phyloP scores from a whole-genome alignment of 1,284 basidiomycete species.

The Cutaneotrichosporon mucoides region DNA sequence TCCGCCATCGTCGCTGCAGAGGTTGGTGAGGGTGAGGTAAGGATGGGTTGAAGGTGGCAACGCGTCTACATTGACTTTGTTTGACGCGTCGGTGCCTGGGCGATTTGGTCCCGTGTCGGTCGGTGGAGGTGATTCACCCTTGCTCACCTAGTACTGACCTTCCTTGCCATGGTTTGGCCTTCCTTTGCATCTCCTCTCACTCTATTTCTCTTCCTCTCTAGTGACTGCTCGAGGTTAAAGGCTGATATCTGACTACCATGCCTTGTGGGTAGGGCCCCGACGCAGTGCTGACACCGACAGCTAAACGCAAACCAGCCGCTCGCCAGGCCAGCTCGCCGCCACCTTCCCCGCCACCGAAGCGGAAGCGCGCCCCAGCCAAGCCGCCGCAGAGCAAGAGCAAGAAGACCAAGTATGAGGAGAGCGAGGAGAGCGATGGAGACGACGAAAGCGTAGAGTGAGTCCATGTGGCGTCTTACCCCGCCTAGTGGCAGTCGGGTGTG shows the following conservation, averaged over 20 bases:
- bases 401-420: not conserved
- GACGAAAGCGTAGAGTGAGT: not conserved
- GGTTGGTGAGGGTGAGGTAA: no score
- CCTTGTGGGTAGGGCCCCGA: conserved; percentile 4
- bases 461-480: no score
- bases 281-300: no score
- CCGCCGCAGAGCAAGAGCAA: not conserved
- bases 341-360: not conserved
- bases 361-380: not conserved
- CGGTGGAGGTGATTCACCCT: not conserved
- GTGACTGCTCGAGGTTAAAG: no score
- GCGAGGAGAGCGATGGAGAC: not conserved
- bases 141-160: not conserved
- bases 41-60: not conserved
- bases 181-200: not conserved
- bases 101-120: not conserved
- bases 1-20: conserved; percentile 1
- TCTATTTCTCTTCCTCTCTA: not conserved
- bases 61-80: conserved; percentile 3
- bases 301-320: not conserved
- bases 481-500: no score
- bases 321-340: not conserved
- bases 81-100: conserved; percentile 1
- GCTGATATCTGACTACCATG: not conserved
- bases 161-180: not conserved